Evolutionary conservation across 2,329 filamentous ascomycete species (phyloP).

Genomic region (Xylariaceae sp.): DNA sequence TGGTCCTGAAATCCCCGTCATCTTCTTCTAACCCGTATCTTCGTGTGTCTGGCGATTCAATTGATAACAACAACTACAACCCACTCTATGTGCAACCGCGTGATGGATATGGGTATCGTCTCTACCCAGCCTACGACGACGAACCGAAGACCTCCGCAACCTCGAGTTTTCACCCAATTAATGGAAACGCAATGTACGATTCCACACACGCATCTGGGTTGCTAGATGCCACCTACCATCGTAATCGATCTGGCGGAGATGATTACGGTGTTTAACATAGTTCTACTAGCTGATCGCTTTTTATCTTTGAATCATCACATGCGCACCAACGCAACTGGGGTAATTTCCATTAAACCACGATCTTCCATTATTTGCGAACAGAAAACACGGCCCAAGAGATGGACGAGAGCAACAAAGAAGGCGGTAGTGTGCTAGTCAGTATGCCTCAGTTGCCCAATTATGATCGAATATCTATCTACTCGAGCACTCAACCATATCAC

Average conservation of each 20-base stretch:
- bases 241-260: conserved; percentile 16
- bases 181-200: conserved; percentile 20
- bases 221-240: conserved; percentile 16
- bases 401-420: too few relatives aligned
- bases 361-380: too few relatives aligned
- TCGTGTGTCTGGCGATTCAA: conserved; percentile 21
- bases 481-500: too few relatives aligned
- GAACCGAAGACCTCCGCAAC: conserved; percentile 20
- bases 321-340: too few relatives aligned
- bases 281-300: too few relatives aligned
- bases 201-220: conserved; percentile 20
- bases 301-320: too few relatives aligned
- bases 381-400: too few relatives aligned
- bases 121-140: conserved; percentile 28
- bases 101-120: conserved; percentile 27
- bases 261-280: conserved; percentile 18
- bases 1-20: conserved; percentile 21
- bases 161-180: conserved; percentile 28
- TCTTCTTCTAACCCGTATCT: conserved; percentile 28
- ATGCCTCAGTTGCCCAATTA: too few relatives aligned
- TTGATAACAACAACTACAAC: conserved; percentile 28
- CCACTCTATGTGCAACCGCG: conserved; percentile 32
- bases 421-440: too few relatives aligned
- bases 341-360: too few relatives aligned
- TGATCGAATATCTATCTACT: too few relatives aligned